Conservation (phyloP, 805 yeast species). For the Yamadazyma tumulicola region DNA sequence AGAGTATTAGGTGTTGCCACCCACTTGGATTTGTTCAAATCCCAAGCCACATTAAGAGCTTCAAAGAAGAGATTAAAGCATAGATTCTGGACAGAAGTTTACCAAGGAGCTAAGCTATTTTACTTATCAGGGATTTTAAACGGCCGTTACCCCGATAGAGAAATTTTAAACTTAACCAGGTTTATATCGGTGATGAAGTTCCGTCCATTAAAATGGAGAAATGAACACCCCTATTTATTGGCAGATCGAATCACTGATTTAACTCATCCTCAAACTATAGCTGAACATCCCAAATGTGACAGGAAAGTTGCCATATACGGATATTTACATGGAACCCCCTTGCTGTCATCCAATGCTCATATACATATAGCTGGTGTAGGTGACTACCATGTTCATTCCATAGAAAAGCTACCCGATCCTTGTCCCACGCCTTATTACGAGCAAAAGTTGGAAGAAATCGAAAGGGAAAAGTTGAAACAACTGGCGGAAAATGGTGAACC, state of each 20-base stretch:
- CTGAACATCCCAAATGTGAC: constrained; percentile 77
- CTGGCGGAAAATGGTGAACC: constrained; percentile 61
- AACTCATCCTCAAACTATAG: constrained; percentile 85
- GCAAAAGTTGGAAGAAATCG: constrained; percentile 77
- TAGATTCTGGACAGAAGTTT: constrained; percentile 98
- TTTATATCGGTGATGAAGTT: constrained; percentile 97
- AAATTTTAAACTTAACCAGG: constrained; percentile 83
- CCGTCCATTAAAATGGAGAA: constrained; percentile 98
- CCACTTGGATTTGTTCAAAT: constrained; percentile 89
- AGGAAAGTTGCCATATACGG: constrained; percentile 91
- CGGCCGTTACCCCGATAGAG: constrained; percentile 97
- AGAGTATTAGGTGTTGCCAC: constrained; percentile 93
- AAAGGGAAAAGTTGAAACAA: constrained; percentile 65
- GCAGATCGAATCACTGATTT: constrained; percentile 91
- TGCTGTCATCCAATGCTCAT: constrained; percentile 62
- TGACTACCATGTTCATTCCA: constrained; percentile 68
- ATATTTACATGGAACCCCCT: constrained; percentile 89
- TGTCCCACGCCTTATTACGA: constrained; percentile 96
- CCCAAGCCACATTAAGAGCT: constrained; percentile 83
- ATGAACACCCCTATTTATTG: constrained; percentile 91
- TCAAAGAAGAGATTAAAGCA: constrained; percentile 89
- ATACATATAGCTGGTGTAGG: constrained; percentile 97
- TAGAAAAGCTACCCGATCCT: constrained; percentile 95
- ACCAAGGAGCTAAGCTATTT: constrained; percentile 95
- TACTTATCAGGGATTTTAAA: constrained; percentile 93